Evolutionary conservation across 139 green algal genomes (phyloP), one percentile per base, ranked within the genome.

Genomic region (Diplosphaera chodatii): DNA sequence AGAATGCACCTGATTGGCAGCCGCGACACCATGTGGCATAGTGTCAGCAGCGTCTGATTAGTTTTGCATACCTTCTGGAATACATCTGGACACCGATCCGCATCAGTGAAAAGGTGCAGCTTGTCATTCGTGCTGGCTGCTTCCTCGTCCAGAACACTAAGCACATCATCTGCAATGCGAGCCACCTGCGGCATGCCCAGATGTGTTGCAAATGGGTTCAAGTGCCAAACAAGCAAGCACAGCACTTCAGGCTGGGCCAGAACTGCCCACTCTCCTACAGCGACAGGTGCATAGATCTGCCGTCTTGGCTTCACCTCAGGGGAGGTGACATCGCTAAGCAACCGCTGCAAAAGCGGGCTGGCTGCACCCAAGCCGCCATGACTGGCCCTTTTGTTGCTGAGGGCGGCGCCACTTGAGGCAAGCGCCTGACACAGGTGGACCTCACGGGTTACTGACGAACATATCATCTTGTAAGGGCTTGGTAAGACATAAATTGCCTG

Each of bases 41-140:
- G n/a, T n/a, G n/a, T n/a, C n/a, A n/a, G n/a, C n/a, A n/a, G n/a
- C n/a, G n/a, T n/a, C n/a, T n/a, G n/a, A n/a, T n/a, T n/a, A n/a
- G n/a, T n/a, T n/a, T n/a, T n/a, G n/a, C n/a, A n/a, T 25, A 62
- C 23, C 23, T 16, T 41, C 40, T 48, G 28, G 29, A 71, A 66
- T 1, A 91, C 72, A 20, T 77, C 71, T 1, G 80, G 78, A 66
- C 90, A 92, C 2, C 71, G 55, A 20, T 59, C 68, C 32, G 21
- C 29, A 29, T 13, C 74, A 18, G 32, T 28, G 28, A 89, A 78
- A 13, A 88, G 74, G 28, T 67, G 59, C 1, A 79, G 25, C 48
- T 75, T 75, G 76, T 90, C 78, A n/a, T 80, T 79, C 5, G 31
- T 34, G 8, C 40, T 27, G 2, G 87, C 87, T 3, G 84, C 83